Base-by-base conservation (phyloP, 1,139 yeast species). In the Nematodospora anomalae region DNA sequence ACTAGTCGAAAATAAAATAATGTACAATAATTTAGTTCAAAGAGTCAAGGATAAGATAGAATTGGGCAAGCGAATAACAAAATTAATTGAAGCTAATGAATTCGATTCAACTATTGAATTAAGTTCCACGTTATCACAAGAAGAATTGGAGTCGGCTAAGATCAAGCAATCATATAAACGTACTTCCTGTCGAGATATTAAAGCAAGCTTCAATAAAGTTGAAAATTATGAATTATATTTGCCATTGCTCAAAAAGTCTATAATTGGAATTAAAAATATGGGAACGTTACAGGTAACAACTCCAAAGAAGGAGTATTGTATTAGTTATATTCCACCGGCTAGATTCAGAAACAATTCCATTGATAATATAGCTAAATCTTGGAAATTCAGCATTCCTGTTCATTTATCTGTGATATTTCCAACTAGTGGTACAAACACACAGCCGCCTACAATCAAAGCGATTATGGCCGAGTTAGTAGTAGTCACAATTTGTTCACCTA, bases 271-370 rank as follows among this genome's bases (percentile, higher is more conserved):
- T 1, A 52, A 50, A 23, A 37, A 38, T 26, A 10, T 45, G n/a
- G 58, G 57, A 8, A 47, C 48, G 6, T 36, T 66, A 27, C 44
- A 44, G 26, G 26, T 64, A 14, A 36, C 49, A 4, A 56, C 66
- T 2, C 71, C 74, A 3, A 57, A 55, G 33, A 44, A 37, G 1
- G 54, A 52, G 21, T 58, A 62, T 36, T 25, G 41, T 7, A 40
- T 70, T 7, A 53, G 51, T 15, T 69, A 68, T 41, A 57, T 68
- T 16, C 59, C 67, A 3, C 72, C 73, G 3, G 36, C 43, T 11
- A 44, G 47, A 15, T 58, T 52, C 36, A 47, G 69, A 37, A 32
- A 31, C 13, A 31, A 28, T 2, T 20, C 37, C 2, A 33, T 33
- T 2, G 39, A 40, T 3, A 47, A 45, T 21, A 40, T 46, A n/a